Evolutionary conservation across 1,284 basidiomycete genomes (phyloP), one percentile per base, ranked within the genome.

Genomic region (Apiotrichum domesticum): DNA sequence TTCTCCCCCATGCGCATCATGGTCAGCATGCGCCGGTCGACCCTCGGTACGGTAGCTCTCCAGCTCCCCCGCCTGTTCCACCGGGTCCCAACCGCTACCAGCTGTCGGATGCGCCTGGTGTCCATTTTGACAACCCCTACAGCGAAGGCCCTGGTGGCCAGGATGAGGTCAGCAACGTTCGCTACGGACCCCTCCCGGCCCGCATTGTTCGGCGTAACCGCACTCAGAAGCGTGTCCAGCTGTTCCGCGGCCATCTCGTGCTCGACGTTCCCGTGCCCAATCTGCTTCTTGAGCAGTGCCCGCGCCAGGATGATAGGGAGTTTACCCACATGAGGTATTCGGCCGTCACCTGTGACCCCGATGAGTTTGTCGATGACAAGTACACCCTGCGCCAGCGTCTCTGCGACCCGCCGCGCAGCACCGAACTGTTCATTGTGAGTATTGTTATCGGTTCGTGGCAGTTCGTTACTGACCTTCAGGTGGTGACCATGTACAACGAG

Each of bases 251-350:
- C 3, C 93, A 96, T 74, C 84, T 94, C 51, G 90, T 96, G 2
- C 79, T 93, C 41, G 92, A 96, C 73, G 84, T 86, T 35, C 83
- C 87, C 1, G 90, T 95, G 2, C 92, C 92, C 0, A 82, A 86
- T 10, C 92, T 90, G 71, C 79, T 95, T 33, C 80, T 95, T 21
- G 84, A 89, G 57, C 84, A 90, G 79, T 90, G 87, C 63, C 78
- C 83, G 2, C 76, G 83, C 62, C 83, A 84, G 55, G 86, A 83
- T 52, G 89, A 90, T 60, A 84, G 88, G 57, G 95, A 98, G 76
- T 95, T 93, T 73, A 91, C 90, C 2, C 87, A 93, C 75, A 91
- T 97, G 90, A 84, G 94, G 6, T 93, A 94, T 76, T 87, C 86
- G 1, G 91, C 90, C 0, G 89, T 88, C n/a, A 95, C 92, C 0